These are phyloP conservation scores for Penicillium soppii DNA, from an alignment of 495 filamentous ascomycete genomes.

Conservation along the genomic window DNA sequence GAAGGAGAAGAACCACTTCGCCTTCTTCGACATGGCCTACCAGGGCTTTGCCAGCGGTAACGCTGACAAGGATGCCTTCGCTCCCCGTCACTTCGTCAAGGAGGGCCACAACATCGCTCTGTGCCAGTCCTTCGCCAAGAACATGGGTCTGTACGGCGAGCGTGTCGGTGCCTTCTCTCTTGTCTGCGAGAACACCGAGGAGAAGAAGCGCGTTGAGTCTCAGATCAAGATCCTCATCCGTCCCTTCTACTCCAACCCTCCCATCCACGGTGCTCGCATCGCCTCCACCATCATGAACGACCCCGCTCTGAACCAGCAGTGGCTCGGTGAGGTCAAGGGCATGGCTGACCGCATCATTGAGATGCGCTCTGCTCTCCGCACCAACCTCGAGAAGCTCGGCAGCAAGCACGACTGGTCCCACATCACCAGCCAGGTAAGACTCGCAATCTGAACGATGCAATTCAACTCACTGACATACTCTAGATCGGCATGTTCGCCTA, in stretches of 20 bases:
- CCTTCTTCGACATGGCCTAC: conserved; percentile 99
- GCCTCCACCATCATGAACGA: conserved; percentile 92
- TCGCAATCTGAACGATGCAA: neutral
- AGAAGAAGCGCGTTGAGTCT: conserved; percentile 95
- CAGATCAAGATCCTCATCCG: conserved; percentile 98
- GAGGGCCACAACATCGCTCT: conserved; percentile 88
- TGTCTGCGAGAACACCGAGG: conserved; percentile 76
- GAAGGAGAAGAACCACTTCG: conserved; percentile 85
- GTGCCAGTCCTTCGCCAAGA: conserved; percentile 97
- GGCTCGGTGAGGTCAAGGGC: conserved; percentile 94
- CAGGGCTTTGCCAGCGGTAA: conserved; percentile 96
- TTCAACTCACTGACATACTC: neutral
- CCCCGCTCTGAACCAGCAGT: conserved; percentile 81
- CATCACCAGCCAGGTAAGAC: conserved; percentile 79
- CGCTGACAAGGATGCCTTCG: conserved; percentile 89
- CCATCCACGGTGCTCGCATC: conserved; percentile 92
- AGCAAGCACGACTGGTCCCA: conserved; percentile 97
- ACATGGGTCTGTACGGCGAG: conserved; percentile 99
- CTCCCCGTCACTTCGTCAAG: conserved; percentile 85
- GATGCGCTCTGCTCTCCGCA: conserved; percentile 91
- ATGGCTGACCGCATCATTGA: conserved; percentile 99
- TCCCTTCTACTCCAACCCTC: conserved; percentile 97
- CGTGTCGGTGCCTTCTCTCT: conserved; percentile 97
- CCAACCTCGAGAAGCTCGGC: conserved; percentile 89
- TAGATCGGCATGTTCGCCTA: conserved; percentile 99